These are phyloP conservation scores for Leccinum griseonigrum DNA, from an alignment of 1,284 basidiomycete species.

Conservation along the genomic window DNA sequence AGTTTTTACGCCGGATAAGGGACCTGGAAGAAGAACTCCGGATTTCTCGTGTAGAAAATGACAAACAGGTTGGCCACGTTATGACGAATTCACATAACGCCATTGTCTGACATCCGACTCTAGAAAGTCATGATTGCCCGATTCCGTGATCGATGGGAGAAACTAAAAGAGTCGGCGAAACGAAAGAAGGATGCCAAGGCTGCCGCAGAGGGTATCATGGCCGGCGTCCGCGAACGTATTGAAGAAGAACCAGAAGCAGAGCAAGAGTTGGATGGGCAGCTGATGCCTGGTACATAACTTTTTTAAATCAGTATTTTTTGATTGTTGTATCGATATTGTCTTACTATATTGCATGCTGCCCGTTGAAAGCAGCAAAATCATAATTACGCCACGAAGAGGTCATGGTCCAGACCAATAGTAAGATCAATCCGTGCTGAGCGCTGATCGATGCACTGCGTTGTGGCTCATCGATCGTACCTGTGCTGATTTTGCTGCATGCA, in stretches of 20 bases:
- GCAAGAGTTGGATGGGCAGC: conserved; percentile 39
- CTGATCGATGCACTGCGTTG: not conserved
- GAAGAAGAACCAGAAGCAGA: conserved; percentile 77
- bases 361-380: not conserved
- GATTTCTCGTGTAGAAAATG: conserved; percentile 65
- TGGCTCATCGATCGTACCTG: not conserved
- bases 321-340: conserved; percentile 14
- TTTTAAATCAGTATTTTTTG: conserved; percentile 3
- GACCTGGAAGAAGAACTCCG: conserved; percentile 75
- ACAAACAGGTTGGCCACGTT: conserved; percentile 65
- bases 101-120: conserved; percentile 16
- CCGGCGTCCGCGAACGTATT: conserved; percentile 59
- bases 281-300: conserved; percentile 6
- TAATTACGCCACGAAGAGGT: not conserved
- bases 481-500: not conserved
- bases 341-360: conserved; percentile 14
- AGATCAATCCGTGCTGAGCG: not conserved
- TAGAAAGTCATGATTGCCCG: conserved; percentile 82
- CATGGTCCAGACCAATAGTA: not conserved
- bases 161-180: conserved; percentile 81
- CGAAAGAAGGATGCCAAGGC: conserved; percentile 83
- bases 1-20: conserved; percentile 54
- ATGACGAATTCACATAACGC: not conserved
- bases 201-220: conserved; percentile 46
- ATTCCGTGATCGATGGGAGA: conserved; percentile 86